Evolutionary conservation across 192 early-diverging fungal species (phyloP), one percentile per base, ranked within the genome.

Genomic region (Coemansia sp.): DNA sequence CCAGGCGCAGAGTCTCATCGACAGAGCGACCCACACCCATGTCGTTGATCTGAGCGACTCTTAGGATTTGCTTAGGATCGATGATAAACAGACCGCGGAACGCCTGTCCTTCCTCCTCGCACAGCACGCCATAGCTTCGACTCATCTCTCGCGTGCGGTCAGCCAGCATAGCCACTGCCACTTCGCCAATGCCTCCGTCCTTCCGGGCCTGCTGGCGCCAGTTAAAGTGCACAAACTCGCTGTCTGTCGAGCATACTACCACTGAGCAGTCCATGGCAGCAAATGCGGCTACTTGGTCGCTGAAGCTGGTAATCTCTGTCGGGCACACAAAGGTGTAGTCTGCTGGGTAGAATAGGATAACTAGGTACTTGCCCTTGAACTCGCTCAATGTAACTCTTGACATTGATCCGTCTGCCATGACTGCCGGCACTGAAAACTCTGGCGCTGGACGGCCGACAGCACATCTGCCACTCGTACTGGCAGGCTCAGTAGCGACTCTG

Each of bases 61-160:
- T 91, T 40, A 97, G 76, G 27, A 86, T 89, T 58, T 87, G 86
- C 65, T 89, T 76, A 40, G 89, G 91, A 78, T 94, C 93, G 64
- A 97, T 92, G 73, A 97, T 88, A 76, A 94, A 95, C 33, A 92
- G 75, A 67, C 90, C 90, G 33, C 92, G 90, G 68, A 93, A 88
- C 43, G 94, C 91, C 36, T 89, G 78, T 31, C 84, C 87, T n/a
- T 83, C 89, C 4, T 90, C 83, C 71, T 91, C 88, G 74, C 91
- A 74, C 20, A 94, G 85, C 36, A 95, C 92, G 69, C 92, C 93
- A 71, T 93, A 97, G 65, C 49, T 58, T 57, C 93, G 89, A 31
- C 75, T 78, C 71, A 92, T 74, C 6, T 0, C 50, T 91, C 90
- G 76, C 81, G 75, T 84, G 91, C 92, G 85, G 90, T 97, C 75